phyloP scores from a whole-genome alignment of 495 filamentous ascomycete genomes.

The Amniculicola lignicola region DNA sequence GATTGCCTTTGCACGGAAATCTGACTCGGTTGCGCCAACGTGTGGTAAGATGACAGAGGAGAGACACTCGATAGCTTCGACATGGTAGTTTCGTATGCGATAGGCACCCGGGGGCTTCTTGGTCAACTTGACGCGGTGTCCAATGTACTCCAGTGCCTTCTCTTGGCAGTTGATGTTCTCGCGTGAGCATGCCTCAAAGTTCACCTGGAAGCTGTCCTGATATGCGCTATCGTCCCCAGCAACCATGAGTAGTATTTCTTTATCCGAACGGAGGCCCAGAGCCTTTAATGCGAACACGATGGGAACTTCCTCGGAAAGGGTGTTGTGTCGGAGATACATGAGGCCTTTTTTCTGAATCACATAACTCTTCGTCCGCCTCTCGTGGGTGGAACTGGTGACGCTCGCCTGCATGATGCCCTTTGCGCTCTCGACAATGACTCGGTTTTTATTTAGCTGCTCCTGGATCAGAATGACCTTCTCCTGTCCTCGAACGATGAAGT shows the following conservation, averaged over 20 bases:
- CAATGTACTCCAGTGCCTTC: conserved; percentile 90
- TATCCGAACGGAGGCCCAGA: conserved; percentile 88
- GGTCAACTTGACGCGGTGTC: conserved; percentile 78
- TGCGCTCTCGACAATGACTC: conserved; percentile 93
- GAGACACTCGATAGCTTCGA: conserved; percentile 88
- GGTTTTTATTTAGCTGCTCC: conserved; percentile 97
- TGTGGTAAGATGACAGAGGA: conserved; percentile 89
- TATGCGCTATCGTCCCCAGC: conserved; percentile 79
- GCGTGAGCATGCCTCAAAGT: conserved; percentile 86
- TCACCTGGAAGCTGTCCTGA: conserved; percentile 89
- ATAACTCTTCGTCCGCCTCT: conserved; percentile 95
- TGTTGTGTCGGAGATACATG: conserved; percentile 87
- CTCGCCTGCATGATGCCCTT: conserved; percentile 92
- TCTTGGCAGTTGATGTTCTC: conserved; percentile 84
- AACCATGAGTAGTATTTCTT: conserved; percentile 86
- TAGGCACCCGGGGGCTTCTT: conserved; percentile 54
- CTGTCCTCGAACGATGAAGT: conserved; percentile 82
- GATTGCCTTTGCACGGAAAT: conserved; percentile 91
- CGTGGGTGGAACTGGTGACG: conserved; percentile 87
- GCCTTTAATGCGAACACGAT: conserved; percentile 90
- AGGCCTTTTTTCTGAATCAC: conserved; percentile 88
- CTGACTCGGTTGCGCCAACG: conserved; percentile 80
- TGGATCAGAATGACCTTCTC: conserved; percentile 98
- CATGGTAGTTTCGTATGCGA: conserved; percentile 65
- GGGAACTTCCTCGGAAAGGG: conserved; percentile 84